Evolutionary conservation across 2,329 filamentous ascomycete genomes (phyloP), one percentile per base, ranked within the genome.

Genomic region (Neonectria magnoliae): DNA sequence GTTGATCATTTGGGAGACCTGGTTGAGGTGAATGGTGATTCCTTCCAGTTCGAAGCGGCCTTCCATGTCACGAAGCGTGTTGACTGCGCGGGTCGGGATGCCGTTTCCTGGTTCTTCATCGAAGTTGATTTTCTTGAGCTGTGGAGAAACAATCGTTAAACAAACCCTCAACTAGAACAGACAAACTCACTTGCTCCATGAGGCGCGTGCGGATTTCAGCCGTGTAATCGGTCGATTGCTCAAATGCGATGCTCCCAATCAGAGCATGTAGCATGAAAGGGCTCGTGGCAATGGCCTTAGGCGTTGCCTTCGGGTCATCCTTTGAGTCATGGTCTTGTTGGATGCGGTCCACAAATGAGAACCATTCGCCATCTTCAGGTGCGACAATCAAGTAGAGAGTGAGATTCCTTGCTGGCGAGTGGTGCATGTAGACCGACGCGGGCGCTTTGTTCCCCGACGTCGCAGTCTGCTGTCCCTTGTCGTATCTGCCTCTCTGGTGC

Each of bases 1-100:
- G 18, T 50, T 50, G 20, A 57, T 57, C 44, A 57, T 57, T 9
- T 57, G 55, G 2, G 55, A 57, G 29, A 57, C 55, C 20, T 50
- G 45, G 14, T 51, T 50, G 2, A 57, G 45, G 16, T 41, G 33
- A 6, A 41, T 41, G 9, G 45, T 58, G 45, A 58, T 38, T 5
- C 33, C 45, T 22, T 41, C 33, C n/a, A n/a, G n/a, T n/a, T n/a
- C n/a, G 5, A 38, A 22, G 9, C 55, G 55, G 9, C 18, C 20
- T 50, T 51, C 31, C 45, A 58, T 50, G 20, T 41, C 55, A 11
- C 22, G 55, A 20, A 58, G 22, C 4, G 31, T 58, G 11, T 42
- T 58, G 45, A 58, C 44, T 38, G 54, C 54, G n/a, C 31, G 54
- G 5, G 44, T 48, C 3, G 54, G 54, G 44, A 48, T 57, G 31